A percentile compares a stretch with the other conserved stretches of the same genome.
phyloP scores from a whole-genome alignment of 345 rosid genomes.

The Tarenaya hassleriana region DNA sequence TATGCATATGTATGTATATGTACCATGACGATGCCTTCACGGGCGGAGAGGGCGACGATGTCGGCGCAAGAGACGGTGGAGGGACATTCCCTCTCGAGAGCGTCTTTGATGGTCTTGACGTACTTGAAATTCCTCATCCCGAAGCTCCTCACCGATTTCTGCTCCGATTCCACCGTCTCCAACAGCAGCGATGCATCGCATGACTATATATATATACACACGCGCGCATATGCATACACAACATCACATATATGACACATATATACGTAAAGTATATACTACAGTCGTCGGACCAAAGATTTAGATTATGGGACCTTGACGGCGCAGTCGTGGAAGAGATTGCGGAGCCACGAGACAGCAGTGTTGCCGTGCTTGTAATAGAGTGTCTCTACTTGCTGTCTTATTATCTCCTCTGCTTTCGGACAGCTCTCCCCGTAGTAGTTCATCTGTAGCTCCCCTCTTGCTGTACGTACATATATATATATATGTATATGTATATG shows the following conservation, averaged over 20 bases:
- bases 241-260: too few relatives aligned
- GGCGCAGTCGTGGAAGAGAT: slow-evolving; percentile 83
- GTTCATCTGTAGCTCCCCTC: slow-evolving; percentile 52
- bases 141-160: slow-evolving; percentile 52
- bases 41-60: slow-evolving; percentile 67
- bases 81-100: slow-evolving; percentile 72
- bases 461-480: slow-evolving; percentile 28
- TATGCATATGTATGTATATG: not conserved
- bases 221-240: not conserved
- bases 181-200: slow-evolving; percentile 79
- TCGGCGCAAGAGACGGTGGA: slow-evolving; percentile 80
- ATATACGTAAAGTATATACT: too few relatives aligned
- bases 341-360: slow-evolving; percentile 84
- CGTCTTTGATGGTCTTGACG: slow-evolving; percentile 57
- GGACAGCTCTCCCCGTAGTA: slow-evolving; percentile 66
- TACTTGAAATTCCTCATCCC: slow-evolving; percentile 93
- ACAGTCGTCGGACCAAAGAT: too few relatives aligned
- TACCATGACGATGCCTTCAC: slow-evolving; percentile 78
- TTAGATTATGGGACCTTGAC: slow-evolving; percentile 37
- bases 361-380: slow-evolving; percentile 81
- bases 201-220: slow-evolving; percentile 31
- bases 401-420: slow-evolving; percentile 73
- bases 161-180: slow-evolving; percentile 55
- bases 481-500: too few relatives aligned
- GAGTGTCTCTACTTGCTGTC: slow-evolving; percentile 51